Conservation (phyloP, 345 rosid species). For the Corchorus capsularis region DNA sequence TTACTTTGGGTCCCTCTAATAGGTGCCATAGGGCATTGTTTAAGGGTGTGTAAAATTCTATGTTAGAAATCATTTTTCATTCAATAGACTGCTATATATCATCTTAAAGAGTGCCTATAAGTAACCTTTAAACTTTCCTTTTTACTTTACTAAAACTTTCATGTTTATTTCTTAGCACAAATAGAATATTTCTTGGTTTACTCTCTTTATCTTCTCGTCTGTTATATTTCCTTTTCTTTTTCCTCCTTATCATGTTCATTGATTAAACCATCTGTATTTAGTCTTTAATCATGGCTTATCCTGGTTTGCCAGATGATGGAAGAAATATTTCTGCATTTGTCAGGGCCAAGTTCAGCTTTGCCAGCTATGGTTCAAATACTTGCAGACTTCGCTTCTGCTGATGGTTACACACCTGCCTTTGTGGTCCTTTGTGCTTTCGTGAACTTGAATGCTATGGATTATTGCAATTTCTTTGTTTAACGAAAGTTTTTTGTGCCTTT, state of each 20-base stretch:
- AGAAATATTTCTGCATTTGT: slow-evolving; percentile 80
- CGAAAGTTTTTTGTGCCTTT: slow-evolving; percentile 27
- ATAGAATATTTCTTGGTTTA: neutral
- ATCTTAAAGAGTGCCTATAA: no score
- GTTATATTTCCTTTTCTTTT: neutral
- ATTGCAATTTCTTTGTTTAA: slow-evolving; percentile 33
- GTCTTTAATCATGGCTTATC: slow-evolving; percentile 20
- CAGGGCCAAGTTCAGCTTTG: slow-evolving; percentile 70
- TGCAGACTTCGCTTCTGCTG: slow-evolving; percentile 94
- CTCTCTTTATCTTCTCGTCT: neutral
- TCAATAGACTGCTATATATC: no score
- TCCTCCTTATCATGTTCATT: neutral
- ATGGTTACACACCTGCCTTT: slow-evolving; percentile 61
- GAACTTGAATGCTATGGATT: slow-evolving; percentile 15
- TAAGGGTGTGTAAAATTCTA: no score
- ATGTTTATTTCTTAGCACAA: neutral
- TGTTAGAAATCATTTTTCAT: no score
- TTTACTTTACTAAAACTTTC: neutral
- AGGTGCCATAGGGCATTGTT: no score
- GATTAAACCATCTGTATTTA: slow-evolving; percentile 18
- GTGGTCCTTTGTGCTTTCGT: slow-evolving; percentile 19
- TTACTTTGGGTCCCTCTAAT: neutral
- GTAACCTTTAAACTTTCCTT: no score
- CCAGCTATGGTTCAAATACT: slow-evolving; percentile 97
- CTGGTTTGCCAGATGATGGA: slow-evolving; percentile 84